These are phyloP conservation scores for Rubus parviflorus DNA, from an alignment of 306 rosid genomes.

Conservation along the genomic window DNA sequence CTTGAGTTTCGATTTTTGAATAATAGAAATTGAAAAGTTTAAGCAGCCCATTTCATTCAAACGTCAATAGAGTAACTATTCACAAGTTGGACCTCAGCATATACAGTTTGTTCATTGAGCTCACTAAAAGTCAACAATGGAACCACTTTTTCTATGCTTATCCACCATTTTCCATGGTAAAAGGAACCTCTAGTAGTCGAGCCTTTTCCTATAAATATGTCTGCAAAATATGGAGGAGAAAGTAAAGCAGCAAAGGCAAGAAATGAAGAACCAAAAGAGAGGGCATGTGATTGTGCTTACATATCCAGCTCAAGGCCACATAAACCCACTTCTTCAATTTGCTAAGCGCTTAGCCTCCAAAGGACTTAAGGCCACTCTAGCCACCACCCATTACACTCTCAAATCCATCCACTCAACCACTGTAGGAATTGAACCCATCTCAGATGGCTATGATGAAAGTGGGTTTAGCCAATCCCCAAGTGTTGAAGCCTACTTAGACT, in stretches of 20 bases:
- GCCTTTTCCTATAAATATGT: not conserved
- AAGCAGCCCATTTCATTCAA: too few relatives aligned
- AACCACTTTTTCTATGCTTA: not conserved
- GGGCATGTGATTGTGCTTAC: constrained; percentile 40
- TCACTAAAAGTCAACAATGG: not conserved
- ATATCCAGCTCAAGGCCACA: constrained; percentile 46
- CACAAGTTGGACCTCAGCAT: not conserved
- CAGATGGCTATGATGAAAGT: constrained; percentile 40
- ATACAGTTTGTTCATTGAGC: not conserved
- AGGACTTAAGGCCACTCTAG: constrained; percentile 38
- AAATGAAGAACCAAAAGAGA: constrained; percentile 17
- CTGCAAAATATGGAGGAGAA: not conserved
- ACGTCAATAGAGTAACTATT: not conserved
- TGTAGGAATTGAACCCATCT: constrained; percentile 30
- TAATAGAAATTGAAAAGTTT: too few relatives aligned
- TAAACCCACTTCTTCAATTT: constrained; percentile 49
- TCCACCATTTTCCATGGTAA: constrained; percentile 2
- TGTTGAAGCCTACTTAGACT: constrained; percentile 32
- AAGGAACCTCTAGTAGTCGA: not conserved
- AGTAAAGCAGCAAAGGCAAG: not conserved
- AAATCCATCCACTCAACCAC: constrained; percentile 25
- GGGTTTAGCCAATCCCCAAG: constrained; percentile 37
- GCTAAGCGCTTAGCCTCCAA: constrained; percentile 39
- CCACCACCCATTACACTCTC: constrained; percentile 39
- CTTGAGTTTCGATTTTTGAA: not conserved